Conservation (phyloP, 345 rosid genomes). For the Euphorbia lathyris region DNA sequence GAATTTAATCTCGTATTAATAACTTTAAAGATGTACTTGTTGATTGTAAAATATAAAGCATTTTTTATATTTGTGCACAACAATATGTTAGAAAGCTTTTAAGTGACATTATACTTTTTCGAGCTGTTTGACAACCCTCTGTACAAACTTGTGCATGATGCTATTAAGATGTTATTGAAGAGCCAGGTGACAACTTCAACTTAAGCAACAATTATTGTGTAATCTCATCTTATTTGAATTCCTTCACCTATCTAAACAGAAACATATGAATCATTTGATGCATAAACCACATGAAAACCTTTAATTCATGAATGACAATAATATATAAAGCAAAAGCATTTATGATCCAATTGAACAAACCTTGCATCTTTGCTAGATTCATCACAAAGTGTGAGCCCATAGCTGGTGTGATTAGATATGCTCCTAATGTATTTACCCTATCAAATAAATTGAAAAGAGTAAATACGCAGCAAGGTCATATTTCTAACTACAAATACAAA, state of each 20-base stretch:
- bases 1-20: not conserved
- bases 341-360: slow-evolving; percentile 32
- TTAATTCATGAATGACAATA: not conserved
- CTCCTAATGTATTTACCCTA: slow-evolving; percentile 82
- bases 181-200: not conserved
- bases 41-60: not conserved
- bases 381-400: slow-evolving; percentile 91
- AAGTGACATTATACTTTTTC: not conserved
- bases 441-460: slow-evolving; percentile 27
- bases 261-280: not conserved
- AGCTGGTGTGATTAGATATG: slow-evolving; percentile 79
- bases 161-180: not conserved
- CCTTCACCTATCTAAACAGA: not conserved
- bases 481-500: slow-evolving; percentile 10
- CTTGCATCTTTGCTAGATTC: slow-evolving; percentile 90
- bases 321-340: not conserved
- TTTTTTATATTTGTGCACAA: too few relatives aligned
- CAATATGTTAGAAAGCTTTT: not conserved
- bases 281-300: not conserved
- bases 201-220: not conserved
- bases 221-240: not conserved
- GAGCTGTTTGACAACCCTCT: not conserved
- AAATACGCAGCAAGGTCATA: slow-evolving; percentile 14
- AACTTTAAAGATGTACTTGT: not conserved
- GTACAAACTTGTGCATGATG: not conserved